phyloP scores from a whole-genome alignment of 129 eudicot species.

The Pittosporum tobira region DNA sequence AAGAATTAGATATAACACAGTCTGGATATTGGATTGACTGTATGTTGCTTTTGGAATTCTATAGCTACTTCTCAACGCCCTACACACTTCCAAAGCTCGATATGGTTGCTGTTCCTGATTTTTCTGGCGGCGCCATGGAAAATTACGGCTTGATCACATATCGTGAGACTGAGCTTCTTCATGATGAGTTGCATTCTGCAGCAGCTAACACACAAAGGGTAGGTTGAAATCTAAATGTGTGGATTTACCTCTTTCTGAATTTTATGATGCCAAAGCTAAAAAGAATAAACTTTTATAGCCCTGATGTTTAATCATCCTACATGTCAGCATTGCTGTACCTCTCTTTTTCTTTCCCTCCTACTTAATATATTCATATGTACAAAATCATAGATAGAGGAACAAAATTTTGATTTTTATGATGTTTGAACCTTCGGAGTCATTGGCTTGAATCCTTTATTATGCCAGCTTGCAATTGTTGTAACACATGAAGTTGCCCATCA shows the following conservation, averaged over 20 bases:
- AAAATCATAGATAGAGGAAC: background rate
- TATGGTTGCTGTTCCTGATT: constrained; percentile 59
- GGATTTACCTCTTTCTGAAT: constrained; percentile 5
- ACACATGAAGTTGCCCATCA: constrained; percentile 61
- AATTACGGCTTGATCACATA: constrained; percentile 43
- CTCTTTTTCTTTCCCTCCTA: background rate
- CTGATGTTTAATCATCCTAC: background rate
- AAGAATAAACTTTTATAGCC: background rate
- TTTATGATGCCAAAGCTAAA: background rate
- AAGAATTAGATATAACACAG: background rate
- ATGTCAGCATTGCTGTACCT: too few species aligned
- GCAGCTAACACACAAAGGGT: constrained; percentile 51
- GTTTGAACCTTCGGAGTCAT: constrained; percentile 8
- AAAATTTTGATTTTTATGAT: background rate
- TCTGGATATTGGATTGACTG: background rate
- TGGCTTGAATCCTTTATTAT: constrained; percentile 6
- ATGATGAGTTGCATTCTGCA: constrained; percentile 43
- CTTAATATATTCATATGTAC: background rate
- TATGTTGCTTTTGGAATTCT: constrained; percentile 7
- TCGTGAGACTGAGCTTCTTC: constrained; percentile 39
- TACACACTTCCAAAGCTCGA: constrained; percentile 50
- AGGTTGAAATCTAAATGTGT: constrained; percentile 10
- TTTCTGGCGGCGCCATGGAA: constrained; percentile 55
- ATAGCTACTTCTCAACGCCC: constrained; percentile 49
- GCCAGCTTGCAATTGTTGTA: constrained; percentile 41